These are phyloP conservation scores for Graphilbum ipis-grandicollis DNA, from an alignment of 2,329 filamentous ascomycete genomes.

Conservation along the genomic window DNA sequence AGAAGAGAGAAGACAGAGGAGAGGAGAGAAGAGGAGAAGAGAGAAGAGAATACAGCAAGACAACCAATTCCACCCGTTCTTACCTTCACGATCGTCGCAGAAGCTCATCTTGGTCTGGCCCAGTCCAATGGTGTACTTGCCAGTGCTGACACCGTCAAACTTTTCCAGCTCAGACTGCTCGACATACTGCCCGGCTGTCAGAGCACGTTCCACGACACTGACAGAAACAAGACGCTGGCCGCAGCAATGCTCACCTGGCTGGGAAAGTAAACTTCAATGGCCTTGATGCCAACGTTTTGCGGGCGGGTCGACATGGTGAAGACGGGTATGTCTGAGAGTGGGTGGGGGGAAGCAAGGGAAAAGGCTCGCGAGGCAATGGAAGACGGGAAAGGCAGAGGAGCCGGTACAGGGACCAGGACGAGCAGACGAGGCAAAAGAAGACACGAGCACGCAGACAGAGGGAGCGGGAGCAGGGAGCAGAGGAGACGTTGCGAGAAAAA, in stretches of 20 bases:
- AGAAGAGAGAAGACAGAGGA: too few relatives aligned
- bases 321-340: not conserved
- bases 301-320: slow-evolving; percentile 52
- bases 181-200: slow-evolving; percentile 43
- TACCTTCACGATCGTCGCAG: slow-evolving; percentile 78
- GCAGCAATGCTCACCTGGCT: slow-evolving; percentile 66
- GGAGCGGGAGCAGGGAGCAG: too few relatives aligned
- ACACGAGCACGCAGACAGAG: too few relatives aligned
- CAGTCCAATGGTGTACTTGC: slow-evolving; percentile 83
- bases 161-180: slow-evolving; percentile 71
- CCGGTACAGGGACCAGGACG: not conserved
- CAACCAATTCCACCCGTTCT: too few relatives aligned
- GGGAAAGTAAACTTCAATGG: slow-evolving; percentile 80
- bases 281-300: slow-evolving; percentile 82
- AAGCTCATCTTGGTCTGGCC: slow-evolving; percentile 88
- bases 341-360: not conserved
- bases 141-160: slow-evolving; percentile 65
- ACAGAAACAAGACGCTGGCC: not conserved
- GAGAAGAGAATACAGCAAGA: too few relatives aligned
- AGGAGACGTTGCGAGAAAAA: not conserved
- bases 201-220: not conserved
- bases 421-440: not conserved
- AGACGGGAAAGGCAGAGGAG: not conserved
- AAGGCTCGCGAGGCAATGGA: not conserved
- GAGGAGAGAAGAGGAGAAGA: too few relatives aligned